phyloP scores from a whole-genome alignment of 768 basidiomycete genomes.

The Strobilomyces dryophilus region DNA sequence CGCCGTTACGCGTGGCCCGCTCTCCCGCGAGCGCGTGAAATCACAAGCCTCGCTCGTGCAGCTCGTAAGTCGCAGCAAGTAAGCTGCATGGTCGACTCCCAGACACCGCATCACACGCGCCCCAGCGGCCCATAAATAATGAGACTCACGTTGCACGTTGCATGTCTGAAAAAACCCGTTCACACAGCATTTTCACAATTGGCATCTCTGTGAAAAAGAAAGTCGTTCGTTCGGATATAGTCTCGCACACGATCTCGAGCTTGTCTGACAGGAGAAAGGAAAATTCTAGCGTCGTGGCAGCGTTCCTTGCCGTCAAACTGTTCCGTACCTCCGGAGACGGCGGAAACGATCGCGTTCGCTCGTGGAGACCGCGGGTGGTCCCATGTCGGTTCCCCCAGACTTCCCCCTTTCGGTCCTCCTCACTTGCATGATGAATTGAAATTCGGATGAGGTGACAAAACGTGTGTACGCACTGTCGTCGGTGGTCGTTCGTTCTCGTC shows the following conservation, averaged over 20 bases:
- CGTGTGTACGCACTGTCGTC: neutral
- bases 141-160: too few species aligned
- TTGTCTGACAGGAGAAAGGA: neutral
- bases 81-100: neutral
- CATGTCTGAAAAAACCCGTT: neutral
- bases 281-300: neutral
- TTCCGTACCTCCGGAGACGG: neutral
- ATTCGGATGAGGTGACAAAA: neutral
- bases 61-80: too few species aligned
- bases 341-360: neutral
- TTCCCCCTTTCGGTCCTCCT: neutral
- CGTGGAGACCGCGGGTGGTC: neutral
- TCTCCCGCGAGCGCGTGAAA: conserved; percentile 1
- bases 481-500: neutral
- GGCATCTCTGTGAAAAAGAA: neutral
- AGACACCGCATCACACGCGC: neutral
- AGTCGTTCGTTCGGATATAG: neutral
- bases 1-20: neutral
- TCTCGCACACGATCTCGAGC: neutral
- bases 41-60: neutral
- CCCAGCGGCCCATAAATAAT: too few species aligned
- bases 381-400: neutral
- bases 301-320: neutral
- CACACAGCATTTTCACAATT: neutral
- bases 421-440: neutral